Percentiles rank a stretch among this genome's conserved stretches.
These are phyloP conservation scores for Cubamyces sp. DNA, from an alignment of 768 basidiomycete genomes.

Conservation along the genomic window DNA sequence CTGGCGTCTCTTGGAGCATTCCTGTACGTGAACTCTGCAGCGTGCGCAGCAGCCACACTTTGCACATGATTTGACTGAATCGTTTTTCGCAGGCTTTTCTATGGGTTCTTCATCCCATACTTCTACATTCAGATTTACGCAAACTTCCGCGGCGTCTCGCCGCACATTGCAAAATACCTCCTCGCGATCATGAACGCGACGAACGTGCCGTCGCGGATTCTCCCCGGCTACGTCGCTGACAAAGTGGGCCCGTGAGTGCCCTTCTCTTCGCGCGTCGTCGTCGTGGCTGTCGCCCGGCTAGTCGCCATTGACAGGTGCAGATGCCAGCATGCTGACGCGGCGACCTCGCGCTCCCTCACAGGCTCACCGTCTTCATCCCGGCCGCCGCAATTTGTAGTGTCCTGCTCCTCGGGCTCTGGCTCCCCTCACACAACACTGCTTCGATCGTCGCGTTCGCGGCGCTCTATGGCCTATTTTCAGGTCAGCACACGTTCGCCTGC, in stretches of 20 bases:
- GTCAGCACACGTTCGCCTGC: slow-evolving; percentile 14
- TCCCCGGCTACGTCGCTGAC: slow-evolving; percentile 38
- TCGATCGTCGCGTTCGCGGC: slow-evolving; percentile 37
- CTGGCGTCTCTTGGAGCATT: slow-evolving; percentile 29
- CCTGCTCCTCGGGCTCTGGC: slow-evolving; percentile 36
- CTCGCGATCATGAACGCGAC: slow-evolving; percentile 39
- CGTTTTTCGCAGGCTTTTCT: slow-evolving; percentile 30
- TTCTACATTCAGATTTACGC: slow-evolving; percentile 41
- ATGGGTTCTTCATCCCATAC: slow-evolving; percentile 39
- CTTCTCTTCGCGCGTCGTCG: neutral
- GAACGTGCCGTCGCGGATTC: slow-evolving; percentile 35
- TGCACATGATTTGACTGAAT: neutral
- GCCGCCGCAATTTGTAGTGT: slow-evolving; percentile 31
- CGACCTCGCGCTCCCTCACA: slow-evolving; percentile 6
- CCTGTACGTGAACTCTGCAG: slow-evolving; percentile 22
- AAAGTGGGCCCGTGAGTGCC: slow-evolving; percentile 30
- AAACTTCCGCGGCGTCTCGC: slow-evolving; percentile 30
- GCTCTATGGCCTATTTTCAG: slow-evolving; percentile 38
- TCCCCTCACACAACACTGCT: slow-evolving; percentile 30
- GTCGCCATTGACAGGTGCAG: no score
- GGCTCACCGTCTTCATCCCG: slow-evolving; percentile 36
- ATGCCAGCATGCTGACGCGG: no score
- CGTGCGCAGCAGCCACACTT: neutral
- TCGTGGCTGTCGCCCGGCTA: no score
- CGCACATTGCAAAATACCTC: slow-evolving; percentile 32